phyloP scores from a whole-genome alignment of 1,284 basidiomycete genomes.

The Cyathus olla region DNA sequence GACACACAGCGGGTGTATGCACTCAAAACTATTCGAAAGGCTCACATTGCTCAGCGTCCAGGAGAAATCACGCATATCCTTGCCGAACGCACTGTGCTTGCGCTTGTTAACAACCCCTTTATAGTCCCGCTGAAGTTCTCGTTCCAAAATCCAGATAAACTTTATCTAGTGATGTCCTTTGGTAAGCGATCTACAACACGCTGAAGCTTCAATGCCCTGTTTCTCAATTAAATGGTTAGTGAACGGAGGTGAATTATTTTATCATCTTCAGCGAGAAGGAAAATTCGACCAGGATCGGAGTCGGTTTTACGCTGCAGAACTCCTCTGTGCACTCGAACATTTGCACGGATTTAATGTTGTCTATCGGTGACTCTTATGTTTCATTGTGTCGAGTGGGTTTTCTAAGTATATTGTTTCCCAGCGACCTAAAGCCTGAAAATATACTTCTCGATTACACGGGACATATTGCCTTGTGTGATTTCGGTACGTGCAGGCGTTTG shows the following conservation, averaged over 20 bases:
- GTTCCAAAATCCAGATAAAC: constrained; percentile 98
- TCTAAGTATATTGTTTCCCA: constrained; percentile 32
- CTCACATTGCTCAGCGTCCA: constrained; percentile 95
- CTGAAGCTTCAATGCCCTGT: constrained; percentile 3
- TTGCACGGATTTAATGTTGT: constrained; percentile 98
- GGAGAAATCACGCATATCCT: constrained; percentile 99
- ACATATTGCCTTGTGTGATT: constrained; percentile 98
- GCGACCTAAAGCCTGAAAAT: constrained; percentile 98
- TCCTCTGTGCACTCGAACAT: constrained; percentile 95
- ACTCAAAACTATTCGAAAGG: constrained; percentile 98
- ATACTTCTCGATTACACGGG: constrained; percentile 98
- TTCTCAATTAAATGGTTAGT: constrained; percentile 56
- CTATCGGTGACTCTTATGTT: constrained; percentile 79
- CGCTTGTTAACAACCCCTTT: constrained; percentile 98
- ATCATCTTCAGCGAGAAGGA: constrained; percentile 97
- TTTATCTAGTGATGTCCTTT: constrained; percentile 98
- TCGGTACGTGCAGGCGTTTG: constrained; percentile 59
- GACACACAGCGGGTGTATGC: constrained; percentile 99
- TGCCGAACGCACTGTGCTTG: constrained; percentile 96
- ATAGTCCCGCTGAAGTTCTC: constrained; percentile 99
- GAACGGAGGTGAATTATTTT: constrained; percentile 98
- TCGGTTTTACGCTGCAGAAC: constrained; percentile 97
- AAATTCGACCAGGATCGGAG: constrained; percentile 95
- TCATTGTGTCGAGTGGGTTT: not conserved
- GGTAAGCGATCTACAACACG: constrained; percentile 49